Conservation (phyloP, 2,329 filamentous ascomycete species). For the Truncatella angustata region DNA sequence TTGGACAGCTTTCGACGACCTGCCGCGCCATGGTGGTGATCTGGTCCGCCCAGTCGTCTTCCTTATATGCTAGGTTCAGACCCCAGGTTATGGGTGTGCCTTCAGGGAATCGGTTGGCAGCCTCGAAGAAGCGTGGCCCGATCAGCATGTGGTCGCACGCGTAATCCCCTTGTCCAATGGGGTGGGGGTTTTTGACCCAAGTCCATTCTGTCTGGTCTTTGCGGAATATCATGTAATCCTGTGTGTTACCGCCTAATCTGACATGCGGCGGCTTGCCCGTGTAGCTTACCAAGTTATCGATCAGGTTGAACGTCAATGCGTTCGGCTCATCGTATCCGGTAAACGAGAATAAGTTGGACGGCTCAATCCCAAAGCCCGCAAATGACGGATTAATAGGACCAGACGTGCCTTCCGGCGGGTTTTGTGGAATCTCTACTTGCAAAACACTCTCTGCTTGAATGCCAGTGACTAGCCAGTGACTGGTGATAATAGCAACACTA, state of each 20-base stretch:
- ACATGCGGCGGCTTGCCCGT: conserved; percentile 46
- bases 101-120: conserved; percentile 45
- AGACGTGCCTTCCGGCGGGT: conserved; percentile 13
- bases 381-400: conserved; percentile 37
- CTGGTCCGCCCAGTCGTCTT: conserved; percentile 38
- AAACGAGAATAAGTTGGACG: conserved; percentile 51
- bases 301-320: conserved; percentile 41
- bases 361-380: conserved; percentile 51
- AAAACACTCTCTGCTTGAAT: conserved; percentile 23
- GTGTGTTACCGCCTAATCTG: conserved; percentile 49
- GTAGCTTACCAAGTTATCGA: conserved; percentile 47
- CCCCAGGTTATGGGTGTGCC: conserved; percentile 49
- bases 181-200: conserved; percentile 35
- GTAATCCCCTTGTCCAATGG: conserved; percentile 36
- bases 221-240: conserved; percentile 47
- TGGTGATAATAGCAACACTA: not conserved
- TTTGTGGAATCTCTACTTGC: conserved; percentile 11
- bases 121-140: conserved; percentile 45
- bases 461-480: not conserved
- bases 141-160: conserved; percentile 43
- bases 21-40: conserved; percentile 38
- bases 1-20: conserved; percentile 19
- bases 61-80: conserved; percentile 46
- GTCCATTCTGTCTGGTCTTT: conserved; percentile 31
- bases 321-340: conserved; percentile 42